phyloP scores from a whole-genome alignment of 2,329 filamentous ascomycete genomes.

The Penicillium polonicum region DNA sequence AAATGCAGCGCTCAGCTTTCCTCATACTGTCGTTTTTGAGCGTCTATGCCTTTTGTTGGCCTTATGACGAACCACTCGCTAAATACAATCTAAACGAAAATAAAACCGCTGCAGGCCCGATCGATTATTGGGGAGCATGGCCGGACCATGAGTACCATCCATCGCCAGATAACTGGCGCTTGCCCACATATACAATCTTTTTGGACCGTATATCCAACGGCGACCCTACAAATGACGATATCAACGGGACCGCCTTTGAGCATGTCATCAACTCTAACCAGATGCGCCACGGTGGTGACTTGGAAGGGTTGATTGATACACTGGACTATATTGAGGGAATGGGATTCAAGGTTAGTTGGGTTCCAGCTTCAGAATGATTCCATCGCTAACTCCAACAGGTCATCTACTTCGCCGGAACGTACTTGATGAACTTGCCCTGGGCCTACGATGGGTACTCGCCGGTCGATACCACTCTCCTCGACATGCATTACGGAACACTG shows the following conservation, averaged over 20 bases:
- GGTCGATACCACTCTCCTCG: slow-evolving; percentile 63
- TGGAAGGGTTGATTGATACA: slow-evolving; percentile 57
- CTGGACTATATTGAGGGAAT: slow-evolving; percentile 65
- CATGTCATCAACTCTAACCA: slow-evolving; percentile 61
- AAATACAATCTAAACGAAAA: slow-evolving; percentile 64
- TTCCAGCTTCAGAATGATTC: background rate
- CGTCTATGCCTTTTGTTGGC: slow-evolving; percentile 29
- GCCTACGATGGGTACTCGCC: slow-evolving; percentile 60
- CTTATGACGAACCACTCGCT: slow-evolving; percentile 51
- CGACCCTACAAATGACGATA: slow-evolving; percentile 62
- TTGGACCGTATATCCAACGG: slow-evolving; percentile 65
- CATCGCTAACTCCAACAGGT: slow-evolving; percentile 39
- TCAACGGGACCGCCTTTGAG: slow-evolving; percentile 46
- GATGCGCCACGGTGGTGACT: slow-evolving; percentile 63
- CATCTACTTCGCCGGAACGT: slow-evolving; percentile 62
- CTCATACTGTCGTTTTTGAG: slow-evolving; percentile 10
- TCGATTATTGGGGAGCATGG: slow-evolving; percentile 59
- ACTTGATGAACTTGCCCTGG: slow-evolving; percentile 65
- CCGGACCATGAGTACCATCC: slow-evolving; percentile 49
- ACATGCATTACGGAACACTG: slow-evolving; percentile 61
- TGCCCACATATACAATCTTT: slow-evolving; percentile 66
- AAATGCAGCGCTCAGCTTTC: slow-evolving; percentile 7
- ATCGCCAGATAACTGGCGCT: slow-evolving; percentile 62
- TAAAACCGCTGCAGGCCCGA: slow-evolving; percentile 52
- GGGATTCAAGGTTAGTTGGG: slow-evolving; percentile 56